Base-by-base conservation (phyloP, 78 protist genomes). In the Monosiga brevicollis region DNA sequence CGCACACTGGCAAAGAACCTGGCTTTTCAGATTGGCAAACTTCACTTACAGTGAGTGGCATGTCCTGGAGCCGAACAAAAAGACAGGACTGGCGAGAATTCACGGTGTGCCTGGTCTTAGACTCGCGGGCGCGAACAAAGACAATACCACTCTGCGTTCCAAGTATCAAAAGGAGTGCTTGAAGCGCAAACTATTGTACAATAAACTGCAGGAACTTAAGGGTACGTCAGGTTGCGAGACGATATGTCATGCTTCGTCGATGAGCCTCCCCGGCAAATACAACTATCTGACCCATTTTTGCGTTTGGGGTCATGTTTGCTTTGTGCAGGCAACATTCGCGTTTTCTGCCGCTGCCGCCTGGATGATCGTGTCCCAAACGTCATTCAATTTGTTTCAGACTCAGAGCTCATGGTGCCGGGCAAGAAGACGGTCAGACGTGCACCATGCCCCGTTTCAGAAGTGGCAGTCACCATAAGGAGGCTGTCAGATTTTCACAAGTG, bases 271-370 rank as follows among this genome's bases (percentile, higher is more conserved):
- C n/a, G n/a, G n/a, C n/a, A n/a, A n/a, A n/a, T n/a, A n/a, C n/a
- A n/a, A n/a, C n/a, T n/a, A n/a, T n/a, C n/a, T n/a, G n/a, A n/a
- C n/a, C n/a, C n/a, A n/a, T n/a, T n/a, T n/a, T n/a, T n/a, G 62
- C 15, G 62, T 49, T 49, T 49, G 62, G 29, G 62, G 15, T 49
- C 62, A 6, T 49, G 62, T 49, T 49, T 49, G 62, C 15, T 49
- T 6, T 15, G 29, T 49, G 62, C 62, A 49, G 62, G 95, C 42
- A 92, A 89, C 83, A 88, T 92, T 71, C 85, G 95, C 32, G 93
- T 92, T 32, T 92, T 87, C 80, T 89, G 92, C 42, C 85, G 95
- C 23, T 54, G 87, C 72, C 83, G 95, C 1, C 93, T 3, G 34
- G 79, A 76, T 36, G n/a, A 76, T 25, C 22, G 40, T 23, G 79